Evolutionary conservation across 257 asterid genomes (phyloP).

Genomic region (Datura wrightii): DNA sequence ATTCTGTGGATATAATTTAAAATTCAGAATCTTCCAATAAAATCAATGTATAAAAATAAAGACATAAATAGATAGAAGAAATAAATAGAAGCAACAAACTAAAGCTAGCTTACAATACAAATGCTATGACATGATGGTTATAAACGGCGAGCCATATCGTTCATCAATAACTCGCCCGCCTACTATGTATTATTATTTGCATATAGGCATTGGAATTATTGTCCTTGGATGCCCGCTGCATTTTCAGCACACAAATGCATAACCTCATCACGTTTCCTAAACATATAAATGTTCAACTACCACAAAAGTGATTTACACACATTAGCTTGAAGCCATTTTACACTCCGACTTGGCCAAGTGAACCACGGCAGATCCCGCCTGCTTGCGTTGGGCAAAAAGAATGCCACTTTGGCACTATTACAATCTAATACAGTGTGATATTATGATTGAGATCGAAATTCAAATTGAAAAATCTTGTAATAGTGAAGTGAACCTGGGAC

Average conservation of each 20-base stretch:
- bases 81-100: conserved; percentile 22
- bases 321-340: neutral
- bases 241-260: neutral
- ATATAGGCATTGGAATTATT: conserved; percentile 1
- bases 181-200: neutral
- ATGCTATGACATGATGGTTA: neutral
- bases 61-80: neutral
- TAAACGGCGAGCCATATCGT: neutral
- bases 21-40: neutral
- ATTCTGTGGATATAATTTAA: neutral
- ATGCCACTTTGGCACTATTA: conserved; percentile 40
- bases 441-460: neutral
- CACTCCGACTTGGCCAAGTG: conserved; percentile 46
- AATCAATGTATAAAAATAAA: neutral
- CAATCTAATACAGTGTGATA: neutral
- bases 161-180: neutral
- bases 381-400: conserved; percentile 44
- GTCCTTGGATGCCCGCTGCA: neutral
- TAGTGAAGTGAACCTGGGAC: neutral
- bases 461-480: neutral
- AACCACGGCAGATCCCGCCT: conserved; percentile 55
- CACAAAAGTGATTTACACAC: neutral
- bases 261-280: neutral
- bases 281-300: neutral
- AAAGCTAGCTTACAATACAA: neutral